A percentile compares a stretch with the other conserved stretches of the same genome.
Conservation (phyloP, 805 yeast genomes). For the Yarrowia sp. region DNA sequence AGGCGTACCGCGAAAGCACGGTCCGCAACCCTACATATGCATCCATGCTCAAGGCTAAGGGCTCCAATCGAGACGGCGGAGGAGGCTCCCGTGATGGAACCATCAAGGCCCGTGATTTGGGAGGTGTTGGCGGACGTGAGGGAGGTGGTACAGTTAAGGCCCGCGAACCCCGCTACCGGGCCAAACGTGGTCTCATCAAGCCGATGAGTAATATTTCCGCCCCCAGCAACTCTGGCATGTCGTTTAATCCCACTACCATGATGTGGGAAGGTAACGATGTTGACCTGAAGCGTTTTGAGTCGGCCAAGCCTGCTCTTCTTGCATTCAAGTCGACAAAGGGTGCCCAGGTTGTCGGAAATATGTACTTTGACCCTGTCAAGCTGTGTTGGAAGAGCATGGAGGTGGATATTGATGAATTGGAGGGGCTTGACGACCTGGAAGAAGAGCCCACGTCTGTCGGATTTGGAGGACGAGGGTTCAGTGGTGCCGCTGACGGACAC, state of each 20-base stretch:
- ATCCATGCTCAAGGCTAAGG: slow-evolving; percentile 13
- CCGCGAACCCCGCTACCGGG: background rate
- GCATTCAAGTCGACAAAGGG: slow-evolving; percentile 47
- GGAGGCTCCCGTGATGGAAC: slow-evolving; percentile 22
- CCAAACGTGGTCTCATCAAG: slow-evolving; percentile 19
- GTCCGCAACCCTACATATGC: slow-evolving; percentile 28
- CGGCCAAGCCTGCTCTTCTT: slow-evolving; percentile 49
- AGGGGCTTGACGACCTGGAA: slow-evolving; percentile 58
- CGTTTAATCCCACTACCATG: slow-evolving; percentile 58
- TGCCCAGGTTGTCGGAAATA: slow-evolving; percentile 59
- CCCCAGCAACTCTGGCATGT: slow-evolving; percentile 50
- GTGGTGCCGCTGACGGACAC: slow-evolving; percentile 42
- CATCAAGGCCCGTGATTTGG: slow-evolving; percentile 15
- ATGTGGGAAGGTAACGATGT: slow-evolving; percentile 73
- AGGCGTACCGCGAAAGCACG: slow-evolving; percentile 27
- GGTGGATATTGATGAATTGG: slow-evolving; percentile 52
- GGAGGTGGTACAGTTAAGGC: background rate
- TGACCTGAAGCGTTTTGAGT: slow-evolving; percentile 61
- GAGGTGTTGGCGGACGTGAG: background rate
- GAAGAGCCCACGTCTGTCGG: slow-evolving; percentile 28
- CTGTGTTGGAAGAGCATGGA: slow-evolving; percentile 64
- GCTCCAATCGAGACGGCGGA: background rate
- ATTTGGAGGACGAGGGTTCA: slow-evolving; percentile 36
- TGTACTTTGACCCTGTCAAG: slow-evolving; percentile 66
- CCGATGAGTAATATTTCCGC: background rate